phyloP scores from a whole-genome alignment of 1,139 yeast genomes.

The Sugiyamaella castrensis region DNA sequence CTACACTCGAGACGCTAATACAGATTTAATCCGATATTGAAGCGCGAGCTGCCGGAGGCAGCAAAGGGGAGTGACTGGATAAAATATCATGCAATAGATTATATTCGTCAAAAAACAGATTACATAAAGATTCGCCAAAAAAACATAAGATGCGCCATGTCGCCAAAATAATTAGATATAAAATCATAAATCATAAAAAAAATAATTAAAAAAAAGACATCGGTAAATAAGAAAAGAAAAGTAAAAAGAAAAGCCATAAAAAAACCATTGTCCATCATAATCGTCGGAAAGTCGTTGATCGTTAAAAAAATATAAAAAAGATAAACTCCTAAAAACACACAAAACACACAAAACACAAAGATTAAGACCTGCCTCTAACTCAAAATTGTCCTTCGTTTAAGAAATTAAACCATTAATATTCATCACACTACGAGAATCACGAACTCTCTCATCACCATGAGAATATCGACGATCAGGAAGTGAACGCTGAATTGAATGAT shows the following conservation, averaged over 20 bases:
- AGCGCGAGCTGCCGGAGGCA: background rate
- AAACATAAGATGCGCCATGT: too few species aligned
- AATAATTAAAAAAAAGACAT: background rate
- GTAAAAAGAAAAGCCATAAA: slow-evolving; percentile 8
- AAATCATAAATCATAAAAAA: slow-evolving; percentile 8
- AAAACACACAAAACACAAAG: too few species aligned
- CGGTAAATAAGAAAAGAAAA: slow-evolving; percentile 1
- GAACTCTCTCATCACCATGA: slow-evolving; percentile 11
- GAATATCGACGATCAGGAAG: slow-evolving; percentile 12
- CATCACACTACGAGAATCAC: slow-evolving; percentile 11
- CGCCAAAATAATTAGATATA: background rate
- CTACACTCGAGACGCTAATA: background rate
- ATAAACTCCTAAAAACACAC: background rate
- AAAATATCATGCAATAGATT: too few species aligned
- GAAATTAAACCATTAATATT: slow-evolving; percentile 16
- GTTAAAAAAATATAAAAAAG: background rate
- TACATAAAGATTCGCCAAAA: too few species aligned
- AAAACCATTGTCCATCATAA: slow-evolving; percentile 3
- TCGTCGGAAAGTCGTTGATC: background rate
- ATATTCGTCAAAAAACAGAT: too few species aligned
- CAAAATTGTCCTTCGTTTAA: slow-evolving; percentile 4
- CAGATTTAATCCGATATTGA: too few species aligned
- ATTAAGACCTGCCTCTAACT: background rate
- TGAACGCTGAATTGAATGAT: slow-evolving; percentile 3
- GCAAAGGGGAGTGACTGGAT: background rate